These are phyloP conservation scores for Lentinula edodes DNA, from an alignment of 768 basidiomycete species.

Conservation along the genomic window DNA sequence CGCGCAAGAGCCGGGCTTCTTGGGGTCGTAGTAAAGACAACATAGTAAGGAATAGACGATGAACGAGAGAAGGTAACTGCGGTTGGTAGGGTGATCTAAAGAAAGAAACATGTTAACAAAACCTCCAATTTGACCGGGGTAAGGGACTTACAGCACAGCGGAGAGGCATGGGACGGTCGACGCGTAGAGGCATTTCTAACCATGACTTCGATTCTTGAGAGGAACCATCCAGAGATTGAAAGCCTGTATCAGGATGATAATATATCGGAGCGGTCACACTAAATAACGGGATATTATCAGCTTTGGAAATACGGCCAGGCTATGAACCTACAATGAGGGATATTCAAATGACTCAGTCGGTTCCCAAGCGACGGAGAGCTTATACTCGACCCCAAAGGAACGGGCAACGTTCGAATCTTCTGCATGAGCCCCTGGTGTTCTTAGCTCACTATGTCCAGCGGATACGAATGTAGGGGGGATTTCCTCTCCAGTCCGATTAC, in stretches of 20 bases:
- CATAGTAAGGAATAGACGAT: conserved; percentile 63
- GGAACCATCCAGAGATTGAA: conserved; percentile 46
- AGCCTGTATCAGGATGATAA: conserved; percentile 53
- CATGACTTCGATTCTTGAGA: conserved; percentile 44
- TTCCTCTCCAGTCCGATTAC: conserved; percentile 46
- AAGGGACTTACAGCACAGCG: conserved; percentile 56
- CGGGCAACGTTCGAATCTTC: neutral
- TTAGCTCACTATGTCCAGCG: conserved; percentile 15
- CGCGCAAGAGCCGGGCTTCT: conserved; percentile 47
- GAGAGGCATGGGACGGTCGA: conserved; percentile 60
- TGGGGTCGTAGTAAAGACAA: conserved; percentile 64
- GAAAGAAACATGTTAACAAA: neutral
- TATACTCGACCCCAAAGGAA: conserved; percentile 42
- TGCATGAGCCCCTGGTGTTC: neutral
- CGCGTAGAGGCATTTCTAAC: conserved; percentile 62
- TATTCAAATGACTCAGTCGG: conserved; percentile 37
- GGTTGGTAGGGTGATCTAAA: conserved; percentile 62
- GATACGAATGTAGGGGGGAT: conserved; percentile 55
- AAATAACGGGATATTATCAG: conserved; percentile 7
- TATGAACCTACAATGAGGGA: conserved; percentile 40
- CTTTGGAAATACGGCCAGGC: conserved; percentile 5
- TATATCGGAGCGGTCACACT: conserved; percentile 66
- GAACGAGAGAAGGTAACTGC: conserved; percentile 56
- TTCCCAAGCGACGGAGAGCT: conserved; percentile 55
- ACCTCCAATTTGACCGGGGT: conserved; percentile 2